Base-by-base conservation (phyloP, 1,284 basidiomycete species). In the Ustilago nuda region DNA sequence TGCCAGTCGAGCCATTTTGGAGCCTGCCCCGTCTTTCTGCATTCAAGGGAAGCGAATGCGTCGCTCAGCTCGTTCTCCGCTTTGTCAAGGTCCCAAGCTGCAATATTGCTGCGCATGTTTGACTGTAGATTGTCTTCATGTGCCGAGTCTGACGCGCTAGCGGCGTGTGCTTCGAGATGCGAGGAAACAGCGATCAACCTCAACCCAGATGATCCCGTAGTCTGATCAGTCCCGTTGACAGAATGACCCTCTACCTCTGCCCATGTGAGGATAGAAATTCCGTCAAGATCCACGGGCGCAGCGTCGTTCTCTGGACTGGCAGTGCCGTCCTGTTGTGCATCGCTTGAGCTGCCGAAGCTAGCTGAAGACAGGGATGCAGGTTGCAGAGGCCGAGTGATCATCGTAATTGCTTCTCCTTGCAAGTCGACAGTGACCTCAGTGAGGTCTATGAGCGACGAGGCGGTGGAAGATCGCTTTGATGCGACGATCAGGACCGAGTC, bases 301-400 rank as follows among this genome's bases (percentile, higher is more conserved):
- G 19, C 6, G n/a, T 30, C 56, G 7, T 30, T 32, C 35, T 37
- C 43, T 11, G 43, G 15, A 19, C 32, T 58, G n/a, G 43, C 17
- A 9, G 19, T n/a, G 19, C n/a, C 33, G 15, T 56, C 32, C 8
- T 50, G 50, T 4, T 27, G 12, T 23, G 43, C 33, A 7, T 63
- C 53, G 36, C 4, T 45, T 1, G 50, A 27, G 27, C 37, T 39
- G 1, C 39, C 12, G 15, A 56, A 41, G 46, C 41, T 63, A 19
- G 52, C 56, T 30, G 53, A 15, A 3, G 60, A 62, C 9, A 74
- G 57, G 19, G 66, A 66, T 4, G 50, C 36, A 6, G 72, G 45
- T 50, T 66, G 63, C 33, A 78, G 39, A 27, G 76, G 76, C 17
- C 76, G 52, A 4, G 76, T 78, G 55, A 65, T 69, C 76, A 78